Percentiles rank a stretch among this genome's conserved stretches.
phyloP scores from a whole-genome alignment of 1,139 yeast species.

The Scheffersomyces lignicola region DNA sequence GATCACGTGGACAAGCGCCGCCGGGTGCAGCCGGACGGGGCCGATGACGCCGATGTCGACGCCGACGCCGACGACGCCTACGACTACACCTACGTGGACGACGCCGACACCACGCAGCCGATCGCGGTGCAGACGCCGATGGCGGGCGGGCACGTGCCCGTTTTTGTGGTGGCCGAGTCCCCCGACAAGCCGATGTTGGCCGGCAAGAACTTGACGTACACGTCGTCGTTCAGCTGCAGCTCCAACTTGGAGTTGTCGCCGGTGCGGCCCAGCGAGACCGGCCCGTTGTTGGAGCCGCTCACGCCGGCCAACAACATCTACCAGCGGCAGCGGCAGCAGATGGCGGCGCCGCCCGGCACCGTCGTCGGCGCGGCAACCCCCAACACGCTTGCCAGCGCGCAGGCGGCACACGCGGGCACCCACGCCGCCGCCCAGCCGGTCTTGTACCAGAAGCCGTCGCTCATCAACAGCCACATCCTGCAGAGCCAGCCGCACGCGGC shows the following conservation, averaged over 20 bases:
- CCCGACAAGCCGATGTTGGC: slow-evolving; percentile 44
- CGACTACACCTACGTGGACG: slow-evolving; percentile 8
- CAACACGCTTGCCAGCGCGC: slow-evolving; percentile 6
- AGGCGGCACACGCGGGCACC: background rate
- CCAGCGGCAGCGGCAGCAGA: slow-evolving; percentile 11
- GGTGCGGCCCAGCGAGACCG: slow-evolving; percentile 54
- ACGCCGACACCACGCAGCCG: background rate
- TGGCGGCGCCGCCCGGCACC: slow-evolving; percentile 9
- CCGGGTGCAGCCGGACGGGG: slow-evolving; percentile 3
- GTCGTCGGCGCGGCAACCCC: slow-evolving; percentile 1
- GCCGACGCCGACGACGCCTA: slow-evolving; percentile 10
- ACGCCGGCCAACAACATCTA: slow-evolving; percentile 40
- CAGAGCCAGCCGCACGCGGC: slow-evolving; percentile 11
- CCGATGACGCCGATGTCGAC: slow-evolving; percentile 5
- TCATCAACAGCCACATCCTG: slow-evolving; percentile 3
- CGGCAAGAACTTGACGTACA: slow-evolving; percentile 45
- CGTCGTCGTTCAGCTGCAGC: slow-evolving; percentile 66
- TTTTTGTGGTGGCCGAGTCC: slow-evolving; percentile 32
- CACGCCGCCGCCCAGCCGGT: background rate
- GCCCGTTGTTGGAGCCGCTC: slow-evolving; percentile 61
- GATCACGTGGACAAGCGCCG: slow-evolving; percentile 5
- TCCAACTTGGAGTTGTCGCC: slow-evolving; percentile 67
- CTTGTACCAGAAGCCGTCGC: slow-evolving; percentile 1
- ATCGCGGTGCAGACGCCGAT: slow-evolving; percentile 13
- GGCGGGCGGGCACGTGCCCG: slow-evolving; percentile 21